phyloP scores from a whole-genome alignment of 1,139 yeast species.

The Magnusiomyces ingens region DNA sequence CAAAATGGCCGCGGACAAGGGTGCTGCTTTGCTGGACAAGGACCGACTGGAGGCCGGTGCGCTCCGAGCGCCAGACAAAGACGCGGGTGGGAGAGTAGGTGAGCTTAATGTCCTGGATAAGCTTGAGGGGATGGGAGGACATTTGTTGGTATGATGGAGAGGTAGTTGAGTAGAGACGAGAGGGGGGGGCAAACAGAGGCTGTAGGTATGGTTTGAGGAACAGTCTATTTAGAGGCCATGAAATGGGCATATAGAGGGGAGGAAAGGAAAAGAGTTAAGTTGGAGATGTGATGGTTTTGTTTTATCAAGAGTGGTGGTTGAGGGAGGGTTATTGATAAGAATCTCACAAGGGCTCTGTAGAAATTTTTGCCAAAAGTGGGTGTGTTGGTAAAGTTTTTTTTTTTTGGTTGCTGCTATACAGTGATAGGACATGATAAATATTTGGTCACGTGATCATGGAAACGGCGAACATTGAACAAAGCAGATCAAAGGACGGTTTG shows the following conservation, averaged over 20 bases:
- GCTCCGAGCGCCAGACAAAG: conserved; percentile 61
- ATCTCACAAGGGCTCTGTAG: too few species aligned
- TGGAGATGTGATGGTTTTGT: background rate
- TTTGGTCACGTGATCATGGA: too few species aligned
- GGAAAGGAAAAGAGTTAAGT: background rate
- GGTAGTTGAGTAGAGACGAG: background rate
- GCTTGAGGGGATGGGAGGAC: conserved; percentile 14
- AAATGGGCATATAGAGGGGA: background rate
- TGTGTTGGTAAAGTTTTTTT: too few species aligned
- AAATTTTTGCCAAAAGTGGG: too few species aligned
- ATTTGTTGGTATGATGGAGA: background rate
- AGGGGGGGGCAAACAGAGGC: background rate
- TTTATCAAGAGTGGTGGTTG: background rate
- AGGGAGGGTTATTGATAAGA: too few species aligned
- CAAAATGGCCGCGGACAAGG: conserved; percentile 84
- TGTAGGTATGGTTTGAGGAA: background rate
- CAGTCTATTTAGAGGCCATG: background rate
- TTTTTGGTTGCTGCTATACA: too few species aligned
- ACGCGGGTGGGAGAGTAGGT: conserved; percentile 31
- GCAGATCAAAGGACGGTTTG: too few species aligned
- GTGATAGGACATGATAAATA: too few species aligned
- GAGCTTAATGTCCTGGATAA: conserved; percentile 11
- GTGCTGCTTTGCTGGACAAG: conserved; percentile 80
- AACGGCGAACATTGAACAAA: too few species aligned
- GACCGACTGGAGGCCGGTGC: conserved; percentile 79